Evolutionary conservation across 305 asterid species (phyloP).

Genomic region (Plantago coronopus): DNA sequence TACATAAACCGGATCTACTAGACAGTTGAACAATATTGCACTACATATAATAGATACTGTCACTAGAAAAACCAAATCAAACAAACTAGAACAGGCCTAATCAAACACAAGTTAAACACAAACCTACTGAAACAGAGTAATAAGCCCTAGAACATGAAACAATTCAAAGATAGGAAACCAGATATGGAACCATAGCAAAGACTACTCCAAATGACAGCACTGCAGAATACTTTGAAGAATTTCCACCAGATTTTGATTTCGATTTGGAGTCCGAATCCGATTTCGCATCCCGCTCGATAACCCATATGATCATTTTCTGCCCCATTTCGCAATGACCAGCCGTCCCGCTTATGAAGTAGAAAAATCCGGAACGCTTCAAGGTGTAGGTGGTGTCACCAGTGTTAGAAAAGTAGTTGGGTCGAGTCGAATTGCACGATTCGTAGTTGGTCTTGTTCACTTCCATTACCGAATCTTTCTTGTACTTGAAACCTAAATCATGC

Average conservation of each 20-base stretch:
- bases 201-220: constrained; percentile 8
- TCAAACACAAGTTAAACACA: neutral
- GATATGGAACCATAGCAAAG: neutral
- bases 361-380: constrained; percentile 52
- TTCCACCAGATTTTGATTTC: neutral
- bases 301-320: constrained; percentile 61
- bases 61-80: neutral
- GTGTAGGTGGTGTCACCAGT: constrained; percentile 41
- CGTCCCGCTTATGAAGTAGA: constrained; percentile 70
- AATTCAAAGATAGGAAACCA: neutral
- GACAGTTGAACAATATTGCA: too few species aligned
- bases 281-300: constrained; percentile 38
- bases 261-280: neutral
- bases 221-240: constrained; percentile 8
- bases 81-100: neutral
- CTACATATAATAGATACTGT: too few species aligned
- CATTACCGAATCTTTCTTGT: constrained; percentile 76
- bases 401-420: constrained; percentile 55
- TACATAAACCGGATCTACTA: neutral
- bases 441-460: constrained; percentile 51
- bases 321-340: constrained; percentile 57
- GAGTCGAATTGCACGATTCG: constrained; percentile 56
- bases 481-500: constrained; percentile 47
- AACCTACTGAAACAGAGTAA: neutral
- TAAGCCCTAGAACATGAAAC: neutral